Evolutionary conservation across 805 yeast species (phyloP), one percentile per base, ranked within the genome.

Genomic region (Nakazawaea holstii): DNA sequence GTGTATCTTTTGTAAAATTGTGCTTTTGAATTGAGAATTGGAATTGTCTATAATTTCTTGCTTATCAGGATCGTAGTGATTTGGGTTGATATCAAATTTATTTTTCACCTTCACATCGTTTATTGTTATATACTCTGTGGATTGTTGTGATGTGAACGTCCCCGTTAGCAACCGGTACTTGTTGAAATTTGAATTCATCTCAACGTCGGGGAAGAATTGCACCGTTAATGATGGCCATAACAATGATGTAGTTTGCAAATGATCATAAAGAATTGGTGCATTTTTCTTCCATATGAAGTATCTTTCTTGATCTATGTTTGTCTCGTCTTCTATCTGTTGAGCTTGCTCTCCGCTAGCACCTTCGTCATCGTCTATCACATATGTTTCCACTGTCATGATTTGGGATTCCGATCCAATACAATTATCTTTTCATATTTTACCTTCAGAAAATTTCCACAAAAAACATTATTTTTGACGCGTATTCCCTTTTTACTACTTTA

Each of bases 171-270:
- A 54, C 39, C 87, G 61, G 47, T 67, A 69, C 6, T 70, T 60
- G 24, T 43, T 40, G 29, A 26, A 29, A 30, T 32, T 45, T 8
- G 37, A 41, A 24, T 45, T 32, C 17, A 24, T 15, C 40, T 65
- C 71, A 17, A 73, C 60, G 52, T 82, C 87, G 1, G 87, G 87
- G 38, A 82, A 67, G 76, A 83, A 81, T 57, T 79, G 80, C 8
- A 77, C 74, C 1, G 83, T 70, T 39, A 77, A 56, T 7, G 84
- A 77, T 7, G 87, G 87, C 87, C 87, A 82, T 17, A 77, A 66
- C n/a, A 80, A 64, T 8, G 81, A 65, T 14, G 74, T 64, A 1
- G 84, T 76, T 33, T 72, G 68, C 27, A 82, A 58, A 41, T 74
- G 70, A 51, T 76, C 80, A 60, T 82, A 82, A 26, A 81, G 60